These are phyloP conservation scores for Cornus kousa DNA, from an alignment of 148 eudicot species.

Conservation along the genomic window DNA sequence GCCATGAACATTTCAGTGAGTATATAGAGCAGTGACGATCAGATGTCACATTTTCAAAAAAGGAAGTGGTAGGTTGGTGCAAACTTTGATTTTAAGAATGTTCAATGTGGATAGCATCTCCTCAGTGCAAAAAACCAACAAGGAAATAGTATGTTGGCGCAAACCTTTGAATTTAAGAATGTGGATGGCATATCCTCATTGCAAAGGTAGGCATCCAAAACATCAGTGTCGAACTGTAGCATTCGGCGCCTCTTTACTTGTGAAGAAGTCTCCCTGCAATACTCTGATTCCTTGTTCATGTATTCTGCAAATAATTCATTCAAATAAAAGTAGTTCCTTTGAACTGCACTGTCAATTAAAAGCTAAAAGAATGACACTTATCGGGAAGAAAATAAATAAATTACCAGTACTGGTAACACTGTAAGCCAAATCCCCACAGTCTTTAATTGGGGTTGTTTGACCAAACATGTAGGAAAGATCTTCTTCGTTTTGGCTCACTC, in stretches of 20 bases:
- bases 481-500: slow-evolving; percentile 43
- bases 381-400: neutral
- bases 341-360: neutral
- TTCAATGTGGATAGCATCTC: slow-evolving; percentile 33
- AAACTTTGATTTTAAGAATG: slow-evolving; percentile 67
- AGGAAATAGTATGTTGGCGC: slow-evolving; percentile 9
- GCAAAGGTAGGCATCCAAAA: slow-evolving; percentile 29
- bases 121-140: slow-evolving; percentile 27
- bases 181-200: slow-evolving; percentile 46
- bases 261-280: slow-evolving; percentile 40
- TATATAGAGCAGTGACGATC: neutral
- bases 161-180: slow-evolving; percentile 72
- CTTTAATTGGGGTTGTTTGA: slow-evolving; percentile 72
- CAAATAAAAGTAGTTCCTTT: neutral
- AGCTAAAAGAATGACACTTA: neutral
- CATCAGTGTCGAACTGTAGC: slow-evolving; percentile 61
- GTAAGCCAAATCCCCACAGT: slow-evolving; percentile 66
- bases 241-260: slow-evolving; percentile 78
- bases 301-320: slow-evolving; percentile 37
- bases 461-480: slow-evolving; percentile 55
- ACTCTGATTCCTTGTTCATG: slow-evolving; percentile 40
- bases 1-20: too few relatives aligned
- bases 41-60: neutral
- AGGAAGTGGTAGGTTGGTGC: slow-evolving; percentile 8
- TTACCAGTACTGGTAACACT: slow-evolving; percentile 39